Conservation (phyloP, 2,329 filamentous ascomycete species). For the Ploettnerulaceae sp. region DNA sequence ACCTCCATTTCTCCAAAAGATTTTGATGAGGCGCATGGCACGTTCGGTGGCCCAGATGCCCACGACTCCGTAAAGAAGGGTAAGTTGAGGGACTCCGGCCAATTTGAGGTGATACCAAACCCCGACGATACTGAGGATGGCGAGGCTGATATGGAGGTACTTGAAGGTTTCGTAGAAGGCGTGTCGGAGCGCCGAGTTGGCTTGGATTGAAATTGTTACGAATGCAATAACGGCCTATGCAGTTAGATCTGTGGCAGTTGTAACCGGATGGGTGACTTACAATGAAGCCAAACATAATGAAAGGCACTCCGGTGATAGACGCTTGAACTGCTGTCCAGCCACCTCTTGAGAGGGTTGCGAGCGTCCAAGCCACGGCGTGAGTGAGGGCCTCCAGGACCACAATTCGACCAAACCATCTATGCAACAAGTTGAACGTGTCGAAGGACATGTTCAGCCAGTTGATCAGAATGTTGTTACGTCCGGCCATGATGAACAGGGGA, state of each 20-base stretch:
- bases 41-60: slow-evolving; percentile 66
- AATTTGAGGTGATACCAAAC: slow-evolving; percentile 64
- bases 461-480: slow-evolving; percentile 75
- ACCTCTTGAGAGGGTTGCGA: slow-evolving; percentile 37
- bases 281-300: slow-evolving; percentile 56
- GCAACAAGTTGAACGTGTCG: slow-evolving; percentile 77
- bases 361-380: slow-evolving; percentile 59
- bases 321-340: slow-evolving; percentile 46
- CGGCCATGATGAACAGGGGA: slow-evolving; percentile 68
- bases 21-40: slow-evolving; percentile 49
- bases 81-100: slow-evolving; percentile 49
- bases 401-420: slow-evolving; percentile 76
- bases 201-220: slow-evolving; percentile 60
- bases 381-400: slow-evolving; percentile 64
- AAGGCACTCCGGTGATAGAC: slow-evolving; percentile 37
- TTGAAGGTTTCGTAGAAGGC: slow-evolving; percentile 79
- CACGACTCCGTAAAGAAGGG: slow-evolving; percentile 57
- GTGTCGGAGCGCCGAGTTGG: slow-evolving; percentile 65
- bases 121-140: slow-evolving; percentile 53
- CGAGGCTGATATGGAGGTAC: slow-evolving; percentile 62
- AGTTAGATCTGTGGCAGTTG: slow-evolving; percentile 11
- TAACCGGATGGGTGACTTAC: slow-evolving; percentile 40
- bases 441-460: slow-evolving; percentile 68
- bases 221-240: slow-evolving; percentile 54
- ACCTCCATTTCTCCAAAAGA: slow-evolving; percentile 61